Percentiles rank a stretch among this genome's conserved stretches.
These are phyloP conservation scores for Phytophthora pistaciae DNA, from an alignment of 352 stramenopile genomes.

Conservation along the genomic window DNA sequence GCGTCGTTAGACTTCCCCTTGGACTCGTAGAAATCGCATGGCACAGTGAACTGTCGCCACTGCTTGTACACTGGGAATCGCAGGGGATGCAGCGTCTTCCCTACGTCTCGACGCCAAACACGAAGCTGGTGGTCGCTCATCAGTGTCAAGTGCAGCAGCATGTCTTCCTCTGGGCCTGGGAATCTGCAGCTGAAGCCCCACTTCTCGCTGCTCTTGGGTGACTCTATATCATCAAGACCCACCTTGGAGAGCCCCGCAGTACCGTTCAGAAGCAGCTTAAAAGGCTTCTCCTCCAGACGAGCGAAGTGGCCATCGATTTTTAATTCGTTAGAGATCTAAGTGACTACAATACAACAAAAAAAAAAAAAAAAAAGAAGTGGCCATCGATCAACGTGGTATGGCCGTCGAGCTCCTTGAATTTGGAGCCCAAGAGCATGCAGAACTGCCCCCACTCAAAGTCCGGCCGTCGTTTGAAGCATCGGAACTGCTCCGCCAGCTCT, in stretches of 20 bases:
- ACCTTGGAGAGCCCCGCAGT: no score
- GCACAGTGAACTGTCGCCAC: background rate
- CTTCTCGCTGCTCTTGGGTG: background rate
- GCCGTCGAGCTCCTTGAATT: background rate
- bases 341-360: no score
- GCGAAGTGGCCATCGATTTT: constrained; percentile 1
- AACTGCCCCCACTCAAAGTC: constrained; percentile 5
- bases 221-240: background rate
- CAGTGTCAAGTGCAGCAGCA: constrained; percentile 14
- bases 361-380: no score
- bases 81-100: background rate
- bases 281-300: background rate
- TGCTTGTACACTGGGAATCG: background rate
- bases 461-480: background rate
- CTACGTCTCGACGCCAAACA: no score
- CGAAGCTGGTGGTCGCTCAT: background rate
- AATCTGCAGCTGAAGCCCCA: background rate
- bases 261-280: background rate
- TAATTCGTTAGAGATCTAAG: no score
- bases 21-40: no score
- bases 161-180: background rate
- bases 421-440: constrained; percentile 3
- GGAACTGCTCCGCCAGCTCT: background rate
- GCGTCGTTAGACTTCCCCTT: background rate
- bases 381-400: background rate